Evolutionary conservation across 2,329 filamentous ascomycete genomes (phyloP), one percentile per base, ranked within the genome.

Genomic region (Elsinoe fawcettii): DNA sequence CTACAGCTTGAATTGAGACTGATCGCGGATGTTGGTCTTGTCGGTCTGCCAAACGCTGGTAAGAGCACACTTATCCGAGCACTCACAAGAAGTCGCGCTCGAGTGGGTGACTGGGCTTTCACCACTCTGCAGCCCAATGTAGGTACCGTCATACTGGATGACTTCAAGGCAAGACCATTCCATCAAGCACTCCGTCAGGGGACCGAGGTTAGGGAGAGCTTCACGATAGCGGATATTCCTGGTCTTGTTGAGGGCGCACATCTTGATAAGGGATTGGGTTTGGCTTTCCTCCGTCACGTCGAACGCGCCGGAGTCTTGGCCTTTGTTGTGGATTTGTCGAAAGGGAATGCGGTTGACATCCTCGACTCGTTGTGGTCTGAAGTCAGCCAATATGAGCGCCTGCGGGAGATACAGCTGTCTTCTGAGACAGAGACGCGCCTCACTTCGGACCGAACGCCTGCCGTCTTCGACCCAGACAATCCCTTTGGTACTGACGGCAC

Each of bases 81-180:
- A 2, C 75, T 99, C 65, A 95, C 86, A 65, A 91, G 91, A 70
- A 95, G 88, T 69, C 86, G 90, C 59, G 89, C 93, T 1, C 83
- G 93, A 37, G 84, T 99, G 3, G 93, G 93, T 39, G 85, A 88
- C 69, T 99, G 93, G 93, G 92, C 90, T 8, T 99, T 99, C 70
- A 99, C 93, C 2, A 99, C 93, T 0, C 78, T 99, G 7, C 86
- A 91, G 64, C 93, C 93, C 2, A 96, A 95, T 64, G 95, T 99
- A 56, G 93, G 93, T 53, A 99, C 93, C 0, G 90, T 99, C 5
- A 86, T 97, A 12, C 80, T 99, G 9, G 93, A 99, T 70, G 83
- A 91, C 68, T 82, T 93, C 74, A 85, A 84, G 58, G 90, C 91
- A 2, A 83, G 88, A 0, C 89, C 90, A 1, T 61, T 73, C 5